Conservation (phyloP, 2,329 filamentous ascomycete species). For the Clonostachys byssicola region DNA sequence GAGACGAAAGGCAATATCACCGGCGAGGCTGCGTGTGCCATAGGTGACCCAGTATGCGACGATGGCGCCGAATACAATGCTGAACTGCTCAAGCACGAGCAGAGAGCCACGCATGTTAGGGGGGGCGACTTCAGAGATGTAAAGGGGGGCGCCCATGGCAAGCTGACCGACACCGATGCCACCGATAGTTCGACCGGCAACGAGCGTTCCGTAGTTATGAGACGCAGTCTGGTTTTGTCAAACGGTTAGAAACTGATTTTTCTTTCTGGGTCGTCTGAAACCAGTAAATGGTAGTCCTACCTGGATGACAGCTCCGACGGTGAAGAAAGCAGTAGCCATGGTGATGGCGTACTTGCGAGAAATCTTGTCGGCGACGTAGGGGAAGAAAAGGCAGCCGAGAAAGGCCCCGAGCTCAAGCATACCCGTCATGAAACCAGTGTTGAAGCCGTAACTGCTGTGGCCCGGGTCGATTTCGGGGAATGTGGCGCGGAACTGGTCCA, state of each 20-base stretch:
- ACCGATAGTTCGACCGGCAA: constrained; percentile 33
- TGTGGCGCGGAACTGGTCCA: constrained; percentile 17
- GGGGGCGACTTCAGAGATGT: constrained; percentile 41
- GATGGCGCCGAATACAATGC: constrained; percentile 20
- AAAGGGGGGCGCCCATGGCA: constrained; percentile 23
- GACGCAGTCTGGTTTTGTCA: constrained; percentile 16
- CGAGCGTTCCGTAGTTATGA: constrained; percentile 32
- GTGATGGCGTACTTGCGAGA: neutral
- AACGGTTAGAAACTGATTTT: too few relatives aligned
- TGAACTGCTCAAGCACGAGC: constrained; percentile 20
- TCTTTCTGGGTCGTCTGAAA: too few relatives aligned
- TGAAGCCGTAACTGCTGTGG: constrained; percentile 25
- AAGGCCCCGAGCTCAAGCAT: constrained; percentile 38
- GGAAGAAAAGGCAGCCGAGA: constrained; percentile 4
- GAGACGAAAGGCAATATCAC: constrained; percentile 1
- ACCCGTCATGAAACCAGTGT: constrained; percentile 38
- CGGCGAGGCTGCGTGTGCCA: constrained; percentile 10
- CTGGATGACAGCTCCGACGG: neutral
- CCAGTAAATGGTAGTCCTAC: too few relatives aligned
- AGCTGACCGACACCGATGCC: constrained; percentile 36
- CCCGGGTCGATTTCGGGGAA: constrained; percentile 19
- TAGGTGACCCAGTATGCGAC: constrained; percentile 17
- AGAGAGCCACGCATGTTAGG: constrained; percentile 41
- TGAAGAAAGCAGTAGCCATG: neutral
- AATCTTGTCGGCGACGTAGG: neutral